Conservation (phyloP, 1,284 basidiomycete genomes). For the Bjerkandera adusta region DNA sequence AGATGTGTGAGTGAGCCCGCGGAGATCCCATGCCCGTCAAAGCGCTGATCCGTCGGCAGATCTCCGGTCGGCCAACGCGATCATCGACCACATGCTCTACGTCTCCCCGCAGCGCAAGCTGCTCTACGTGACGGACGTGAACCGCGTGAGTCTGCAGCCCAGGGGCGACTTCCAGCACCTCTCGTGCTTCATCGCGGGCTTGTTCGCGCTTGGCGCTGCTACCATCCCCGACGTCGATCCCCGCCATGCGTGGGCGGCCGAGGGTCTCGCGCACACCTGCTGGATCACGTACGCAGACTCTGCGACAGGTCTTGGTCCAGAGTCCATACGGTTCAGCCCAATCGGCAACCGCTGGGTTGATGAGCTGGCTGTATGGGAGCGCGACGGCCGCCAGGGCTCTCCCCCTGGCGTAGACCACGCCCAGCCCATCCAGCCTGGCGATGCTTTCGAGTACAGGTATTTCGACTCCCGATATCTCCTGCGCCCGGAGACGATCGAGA, state of each 20-base stretch:
- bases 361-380: constrained; percentile 50
- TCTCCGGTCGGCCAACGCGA: constrained; percentile 54
- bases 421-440: constrained; percentile 20
- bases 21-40: constrained; percentile 4
- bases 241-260: constrained; percentile 61
- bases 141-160: constrained; percentile 22
- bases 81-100: constrained; percentile 64
- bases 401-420: constrained; percentile 54
- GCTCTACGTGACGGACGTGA: constrained; percentile 44
- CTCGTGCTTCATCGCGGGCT: constrained; percentile 75
- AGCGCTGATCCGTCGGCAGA: constrained; percentile 38
- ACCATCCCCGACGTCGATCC: constrained; percentile 48
- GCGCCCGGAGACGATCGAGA: constrained; percentile 52
- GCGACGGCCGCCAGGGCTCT: constrained; percentile 36
- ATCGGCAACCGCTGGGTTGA: constrained; percentile 44
- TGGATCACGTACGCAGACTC: constrained; percentile 65
- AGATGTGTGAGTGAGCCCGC: constrained; percentile 62
- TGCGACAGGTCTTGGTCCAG: constrained; percentile 59
- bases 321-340: constrained; percentile 38
- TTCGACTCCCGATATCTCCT: constrained; percentile 27
- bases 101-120: constrained; percentile 62
- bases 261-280: constrained; percentile 68
- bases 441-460: constrained; percentile 27
- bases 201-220: constrained; percentile 71
- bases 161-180: constrained; percentile 53